Base-by-base conservation (phyloP, 192 early-diverging fungal species). In the Coemansia sp. region DNA sequence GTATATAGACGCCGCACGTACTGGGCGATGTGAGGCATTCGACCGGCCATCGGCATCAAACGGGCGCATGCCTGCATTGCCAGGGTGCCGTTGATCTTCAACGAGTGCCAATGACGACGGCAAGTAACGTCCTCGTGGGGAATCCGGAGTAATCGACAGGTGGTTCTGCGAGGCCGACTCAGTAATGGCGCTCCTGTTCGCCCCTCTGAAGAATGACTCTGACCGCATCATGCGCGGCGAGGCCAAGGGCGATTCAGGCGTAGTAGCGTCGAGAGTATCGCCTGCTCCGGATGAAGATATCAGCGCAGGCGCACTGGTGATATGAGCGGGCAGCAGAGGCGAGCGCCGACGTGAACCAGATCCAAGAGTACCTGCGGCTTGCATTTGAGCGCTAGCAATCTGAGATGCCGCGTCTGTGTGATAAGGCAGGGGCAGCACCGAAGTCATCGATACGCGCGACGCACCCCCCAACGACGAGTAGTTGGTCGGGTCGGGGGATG, bases 21-120 rank as follows among this genome's bases (percentile, higher is more conserved):
- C 20, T 39, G 22, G 59, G 34, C 59, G 59, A 10, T 61, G 59
- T 20, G 59, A 40, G 59, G 36, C n/a, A 40, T 22, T 61, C 59
- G 19, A 24, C 59, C 56, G 50, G 41, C 40, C 15, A 41, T 66
- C 50, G 27, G 17, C 15, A 39, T 41, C 66, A 46, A 42, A 55
- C 36, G 38, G 55, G n/a, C 53, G 50, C 50, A 38, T 39, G 27
- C 42, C 53, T 24, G 60, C 34, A 19, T 39, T 50, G 59, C 46
- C 39, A 17, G 34, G 15, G n/a, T 36, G 45, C 27, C 66, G 73
- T 56, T 61, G 48, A 2, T 34, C 32, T 6, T 82, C 79, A 5
- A 76, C 45, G 41, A 70, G 69, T 8, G 71, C 71, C 19, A 82
- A 75, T 19, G 75, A 74, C 4, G 79, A 68, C n/a, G 68, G 31